Conservation (phyloP, 495 filamentous ascomycete species). For the Podospora anserina region DNA sequence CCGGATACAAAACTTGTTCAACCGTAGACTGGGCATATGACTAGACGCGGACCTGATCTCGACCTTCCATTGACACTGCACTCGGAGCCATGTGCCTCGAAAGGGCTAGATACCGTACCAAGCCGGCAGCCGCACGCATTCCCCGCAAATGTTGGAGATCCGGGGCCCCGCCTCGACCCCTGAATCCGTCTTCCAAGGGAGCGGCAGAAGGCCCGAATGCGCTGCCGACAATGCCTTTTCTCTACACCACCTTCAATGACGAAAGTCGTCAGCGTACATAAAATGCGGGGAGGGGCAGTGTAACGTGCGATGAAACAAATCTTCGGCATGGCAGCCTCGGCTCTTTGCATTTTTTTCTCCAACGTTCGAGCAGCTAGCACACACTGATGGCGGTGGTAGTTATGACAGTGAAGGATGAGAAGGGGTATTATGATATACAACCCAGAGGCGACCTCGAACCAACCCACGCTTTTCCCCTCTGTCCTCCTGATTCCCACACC, state of each 20-base stretch:
- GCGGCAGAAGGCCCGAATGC: conserved; percentile 28
- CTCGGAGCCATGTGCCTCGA: conserved; percentile 2
- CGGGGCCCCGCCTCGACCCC: conserved; percentile 17
- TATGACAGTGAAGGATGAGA: neutral
- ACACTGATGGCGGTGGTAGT: no score
- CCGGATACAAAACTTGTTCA: neutral
- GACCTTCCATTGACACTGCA: conserved; percentile 1
- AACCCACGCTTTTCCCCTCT: neutral
- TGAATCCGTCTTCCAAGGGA: conserved; percentile 6
- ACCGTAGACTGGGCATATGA: neutral
- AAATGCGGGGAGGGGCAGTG: neutral
- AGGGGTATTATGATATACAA: conserved; percentile 12
- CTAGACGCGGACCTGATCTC: neutral
- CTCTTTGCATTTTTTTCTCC: neutral
- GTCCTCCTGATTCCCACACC: neutral
- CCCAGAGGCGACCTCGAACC: neutral
- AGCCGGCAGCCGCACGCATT: conserved; percentile 13
- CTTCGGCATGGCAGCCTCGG: neutral
- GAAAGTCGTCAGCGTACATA: neutral
- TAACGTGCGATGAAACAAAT: neutral
- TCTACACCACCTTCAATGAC: neutral
- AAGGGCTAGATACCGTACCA: conserved; percentile 8
- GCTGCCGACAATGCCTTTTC: conserved; percentile 4
- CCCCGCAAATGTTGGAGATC: conserved; percentile 4
- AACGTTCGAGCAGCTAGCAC: no score